Conservation (phyloP, 2,329 filamentous ascomycete species). For the Pezicula radicicola region DNA sequence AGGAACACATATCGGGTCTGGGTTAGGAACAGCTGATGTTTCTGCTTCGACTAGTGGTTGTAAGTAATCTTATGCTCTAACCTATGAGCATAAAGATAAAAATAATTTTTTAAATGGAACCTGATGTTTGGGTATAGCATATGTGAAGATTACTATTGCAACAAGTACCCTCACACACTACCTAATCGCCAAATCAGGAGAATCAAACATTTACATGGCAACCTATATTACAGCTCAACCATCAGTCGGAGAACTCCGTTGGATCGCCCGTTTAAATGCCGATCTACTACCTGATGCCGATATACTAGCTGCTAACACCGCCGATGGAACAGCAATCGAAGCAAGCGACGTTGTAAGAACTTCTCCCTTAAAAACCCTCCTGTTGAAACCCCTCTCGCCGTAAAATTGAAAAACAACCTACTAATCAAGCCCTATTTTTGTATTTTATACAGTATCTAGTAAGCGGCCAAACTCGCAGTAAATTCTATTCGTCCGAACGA, state of each 20-base stretch:
- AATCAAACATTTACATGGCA: conserved; percentile 52
- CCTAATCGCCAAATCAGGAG: conserved; percentile 57
- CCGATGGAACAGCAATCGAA: conserved; percentile 51
- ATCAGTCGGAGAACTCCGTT: conserved; percentile 57
- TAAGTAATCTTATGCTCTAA: neutral
- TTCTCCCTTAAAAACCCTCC: too few species aligned
- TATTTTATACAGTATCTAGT: conserved; percentile 43
- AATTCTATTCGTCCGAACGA: conserved; percentile 67
- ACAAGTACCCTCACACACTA: conserved; percentile 63
- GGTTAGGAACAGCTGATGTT: conserved; percentile 54
- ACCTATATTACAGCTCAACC: conserved; percentile 60
- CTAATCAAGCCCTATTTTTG: too few species aligned
- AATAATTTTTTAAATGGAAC: too few species aligned
- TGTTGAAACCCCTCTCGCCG: too few species aligned
- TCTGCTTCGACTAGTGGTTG: conserved; percentile 21
- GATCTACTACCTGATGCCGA: conserved; percentile 47
- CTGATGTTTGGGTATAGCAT: conserved; percentile 20
- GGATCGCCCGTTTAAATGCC: conserved; percentile 57
- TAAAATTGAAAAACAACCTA: too few species aligned
- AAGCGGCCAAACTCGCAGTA: conserved; percentile 60
- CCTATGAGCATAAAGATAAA: too few species aligned
- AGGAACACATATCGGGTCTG: conserved; percentile 52
- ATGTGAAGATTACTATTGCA: conserved; percentile 60
- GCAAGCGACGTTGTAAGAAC: conserved; percentile 44
- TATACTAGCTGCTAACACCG: conserved; percentile 53